These are phyloP conservation scores for Globisporangium radiosum DNA, from an alignment of 352 stramenopile species.

Conservation along the genomic window DNA sequence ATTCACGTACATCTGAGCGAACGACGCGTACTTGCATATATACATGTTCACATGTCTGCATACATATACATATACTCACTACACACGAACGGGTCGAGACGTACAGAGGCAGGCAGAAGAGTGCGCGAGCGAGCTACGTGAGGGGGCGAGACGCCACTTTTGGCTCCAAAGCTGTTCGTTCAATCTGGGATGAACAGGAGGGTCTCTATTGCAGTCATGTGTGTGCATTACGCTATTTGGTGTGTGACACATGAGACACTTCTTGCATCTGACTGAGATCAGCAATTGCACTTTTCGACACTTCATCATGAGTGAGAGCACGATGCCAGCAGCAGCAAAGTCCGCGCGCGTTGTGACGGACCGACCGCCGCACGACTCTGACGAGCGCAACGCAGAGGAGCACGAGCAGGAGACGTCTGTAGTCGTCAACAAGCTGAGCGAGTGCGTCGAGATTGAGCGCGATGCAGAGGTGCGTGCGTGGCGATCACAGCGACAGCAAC, in stretches of 20 bases:
- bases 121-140: too few relatives aligned
- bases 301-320: not conserved
- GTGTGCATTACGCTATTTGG: too few relatives aligned
- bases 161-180: not conserved
- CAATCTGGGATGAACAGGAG: not conserved
- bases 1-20: not conserved
- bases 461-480: constrained; percentile 33
- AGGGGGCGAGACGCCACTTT: not conserved
- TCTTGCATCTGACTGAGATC: too few relatives aligned
- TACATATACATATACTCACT: not conserved
- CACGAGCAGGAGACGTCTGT: constrained; percentile 24
- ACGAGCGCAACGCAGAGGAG: constrained; percentile 17
- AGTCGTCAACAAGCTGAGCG: constrained; percentile 41
- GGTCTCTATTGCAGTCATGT: too few relatives aligned
- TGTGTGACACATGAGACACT: too few relatives aligned
- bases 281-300: too few relatives aligned
- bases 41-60: not conserved
- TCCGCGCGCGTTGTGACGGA: not conserved
- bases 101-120: not conserved
- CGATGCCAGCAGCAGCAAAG: constrained; percentile 2
- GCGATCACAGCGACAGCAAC: not conserved
- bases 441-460: constrained; percentile 56
- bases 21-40: not conserved
- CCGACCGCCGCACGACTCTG: constrained; percentile 1
- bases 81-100: not conserved